These are phyloP conservation scores for Trichoderma arundinaceum DNA, from an alignment of 2,329 filamentous ascomycete genomes.

Conservation along the genomic window DNA sequence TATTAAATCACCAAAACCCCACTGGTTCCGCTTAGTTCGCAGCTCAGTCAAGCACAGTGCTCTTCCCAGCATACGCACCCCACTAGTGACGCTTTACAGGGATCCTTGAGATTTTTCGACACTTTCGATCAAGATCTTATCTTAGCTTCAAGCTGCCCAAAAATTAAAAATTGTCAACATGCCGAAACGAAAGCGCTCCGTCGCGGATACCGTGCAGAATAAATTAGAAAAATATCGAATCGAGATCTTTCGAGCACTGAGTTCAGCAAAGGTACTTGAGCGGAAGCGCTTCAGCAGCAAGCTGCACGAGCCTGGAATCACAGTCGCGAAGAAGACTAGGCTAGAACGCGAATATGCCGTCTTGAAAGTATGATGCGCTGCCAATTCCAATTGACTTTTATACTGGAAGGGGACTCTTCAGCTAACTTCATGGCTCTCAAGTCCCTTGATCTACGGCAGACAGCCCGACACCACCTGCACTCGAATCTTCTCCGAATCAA, in stretches of 20 bases:
- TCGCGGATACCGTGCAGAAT: conserved; percentile 53
- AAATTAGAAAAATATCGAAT: conserved; percentile 62
- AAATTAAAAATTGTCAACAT: conserved; percentile 44
- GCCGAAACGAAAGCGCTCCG: conserved; percentile 63
- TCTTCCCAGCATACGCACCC: neutral
- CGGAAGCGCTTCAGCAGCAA: conserved; percentile 74
- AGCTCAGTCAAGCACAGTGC: neutral
- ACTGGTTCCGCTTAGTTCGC: neutral
- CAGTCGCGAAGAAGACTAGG: conserved; percentile 59
- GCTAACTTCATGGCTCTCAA: conserved; percentile 36
- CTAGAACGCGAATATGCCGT: conserved; percentile 66
- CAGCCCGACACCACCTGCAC: conserved; percentile 61
- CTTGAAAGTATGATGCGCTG: conserved; percentile 52
- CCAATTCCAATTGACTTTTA: neutral
- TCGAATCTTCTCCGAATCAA: conserved; percentile 61
- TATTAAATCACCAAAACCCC: neutral
- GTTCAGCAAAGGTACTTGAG: conserved; percentile 76
- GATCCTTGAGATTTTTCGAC: conserved; percentile 7
- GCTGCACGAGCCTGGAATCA: conserved; percentile 54
- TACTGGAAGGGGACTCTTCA: neutral
- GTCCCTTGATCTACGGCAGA: conserved; percentile 64
- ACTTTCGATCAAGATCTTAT: conserved; percentile 26
- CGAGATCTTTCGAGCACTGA: conserved; percentile 69
- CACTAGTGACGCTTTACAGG: conserved; percentile 10
- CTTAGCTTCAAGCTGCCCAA: conserved; percentile 27